phyloP scores from a whole-genome alignment of 768 basidiomycete genomes.

The Boletus coccyginus region DNA sequence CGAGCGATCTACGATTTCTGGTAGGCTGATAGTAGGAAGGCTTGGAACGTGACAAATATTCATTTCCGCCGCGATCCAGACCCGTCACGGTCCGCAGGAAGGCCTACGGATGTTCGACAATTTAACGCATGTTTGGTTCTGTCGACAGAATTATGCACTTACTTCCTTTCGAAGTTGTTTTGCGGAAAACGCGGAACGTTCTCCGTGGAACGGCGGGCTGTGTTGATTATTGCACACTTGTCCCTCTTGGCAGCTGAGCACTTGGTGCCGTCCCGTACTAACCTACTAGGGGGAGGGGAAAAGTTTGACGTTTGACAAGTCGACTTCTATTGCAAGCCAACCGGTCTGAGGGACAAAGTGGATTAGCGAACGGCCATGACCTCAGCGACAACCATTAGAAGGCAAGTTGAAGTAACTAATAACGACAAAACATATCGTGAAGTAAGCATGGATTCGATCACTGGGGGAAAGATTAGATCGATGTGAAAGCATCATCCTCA shows the following conservation, averaged over 20 bases:
- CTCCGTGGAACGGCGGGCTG: conserved; percentile 24
- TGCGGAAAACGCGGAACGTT: conserved; percentile 21
- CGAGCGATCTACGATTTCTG: neutral
- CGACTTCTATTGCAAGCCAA: neutral
- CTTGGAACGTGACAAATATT: neutral
- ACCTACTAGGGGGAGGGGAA: neutral
- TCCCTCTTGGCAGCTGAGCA: conserved; percentile 10
- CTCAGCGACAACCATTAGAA: neutral
- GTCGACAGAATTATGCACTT: conserved; percentile 19
- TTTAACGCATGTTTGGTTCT: conserved; percentile 19
- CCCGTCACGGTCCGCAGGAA: neutral
- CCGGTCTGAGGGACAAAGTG: neutral
- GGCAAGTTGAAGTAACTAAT: neutral
- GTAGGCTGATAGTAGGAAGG: neutral
- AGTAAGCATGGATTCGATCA: conserved; percentile 12
- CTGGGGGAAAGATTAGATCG: conserved; percentile 3
- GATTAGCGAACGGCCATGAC: neutral
- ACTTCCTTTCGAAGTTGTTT: neutral
- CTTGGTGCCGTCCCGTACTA: neutral
- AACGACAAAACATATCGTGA: conserved; percentile 9
- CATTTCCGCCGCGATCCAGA: conserved; percentile 18
- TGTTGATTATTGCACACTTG: conserved; percentile 18
- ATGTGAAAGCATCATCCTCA: neutral
- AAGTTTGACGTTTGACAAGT: neutral
- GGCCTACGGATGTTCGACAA: neutral